Evolutionary conservation across 1,284 basidiomycete genomes (phyloP), one percentile per base, ranked within the genome.

Genomic region (Mycosarcoma maydis): DNA sequence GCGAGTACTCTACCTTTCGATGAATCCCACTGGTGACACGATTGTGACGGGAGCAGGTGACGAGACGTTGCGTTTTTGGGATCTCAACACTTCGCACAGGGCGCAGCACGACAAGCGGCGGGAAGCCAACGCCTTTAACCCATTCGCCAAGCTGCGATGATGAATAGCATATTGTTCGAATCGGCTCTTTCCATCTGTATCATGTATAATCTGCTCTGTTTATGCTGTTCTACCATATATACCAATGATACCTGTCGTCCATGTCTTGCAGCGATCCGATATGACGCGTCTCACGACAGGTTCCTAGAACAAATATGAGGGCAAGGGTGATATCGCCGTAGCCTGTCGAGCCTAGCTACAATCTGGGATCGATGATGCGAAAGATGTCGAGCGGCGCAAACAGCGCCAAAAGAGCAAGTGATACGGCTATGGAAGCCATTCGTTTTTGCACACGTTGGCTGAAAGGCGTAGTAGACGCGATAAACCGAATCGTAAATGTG

Each of bases 41-140:
- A 97, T 98, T 70, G 96, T 98, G 23, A 98, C 94, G 0, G 95
- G 95, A 4, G 94, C 96, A 0, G 95, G 96, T 1, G 95, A 98
- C 83, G 95, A 98, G 84, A 98, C 96, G 14, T 84, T 98, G 44
- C 85, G 84, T 13, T 98, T 98, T 84, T 98, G 95, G 95, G 77
- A 80, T 46, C 66, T 81, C 27, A 78, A 80, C 42, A 77, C 70
- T n/a, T 73, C 76, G 32, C 44, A 53, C 26, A 55, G 65, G 47
- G 45, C 53, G n/a, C 49, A 57, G 36, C 41, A 64, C 13, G 71
- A 73, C 44, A 68, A 69, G 51, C 58, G 64, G 14, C 57, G 67
- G 17, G 70, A 75, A 46, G 64, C 48, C 29, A 64, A 70, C 13
- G 59, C 73, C 19, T 72, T 79, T 32, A 72, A 76, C 29, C 75